Evolutionary conservation across 805 yeast genomes (phyloP).

Genomic region (Ogataea nitratoaversa): DNA sequence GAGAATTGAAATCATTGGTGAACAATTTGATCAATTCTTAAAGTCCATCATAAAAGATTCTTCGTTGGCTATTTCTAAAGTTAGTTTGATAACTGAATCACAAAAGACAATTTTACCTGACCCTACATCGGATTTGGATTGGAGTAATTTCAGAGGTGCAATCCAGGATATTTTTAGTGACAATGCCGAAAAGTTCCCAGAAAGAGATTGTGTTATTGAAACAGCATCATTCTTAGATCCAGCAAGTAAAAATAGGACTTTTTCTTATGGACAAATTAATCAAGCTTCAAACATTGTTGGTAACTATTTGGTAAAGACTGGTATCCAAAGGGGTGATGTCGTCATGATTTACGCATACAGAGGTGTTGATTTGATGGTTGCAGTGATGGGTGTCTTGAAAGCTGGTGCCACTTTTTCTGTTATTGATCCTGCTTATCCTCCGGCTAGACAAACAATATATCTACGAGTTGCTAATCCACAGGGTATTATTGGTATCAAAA

Average conservation of each 20-base stretch:
- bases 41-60: slow-evolving; percentile 35
- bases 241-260: slow-evolving; percentile 55
- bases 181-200: slow-evolving; percentile 82
- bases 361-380: slow-evolving; percentile 94
- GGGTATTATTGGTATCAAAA: slow-evolving; percentile 83
- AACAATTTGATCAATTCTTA: slow-evolving; percentile 62
- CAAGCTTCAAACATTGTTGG: slow-evolving; percentile 93
- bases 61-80: slow-evolving; percentile 47
- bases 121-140: slow-evolving; percentile 82
- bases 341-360: slow-evolving; percentile 98
- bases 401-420: slow-evolving; percentile 99
- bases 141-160: slow-evolving; percentile 90
- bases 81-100: slow-evolving; percentile 63
- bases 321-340: slow-evolving; percentile 86
- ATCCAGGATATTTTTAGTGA: slow-evolving; percentile 92
- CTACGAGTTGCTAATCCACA: slow-evolving; percentile 89
- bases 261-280: slow-evolving; percentile 83
- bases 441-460: slow-evolving; percentile 93
- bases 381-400: slow-evolving; percentile 95
- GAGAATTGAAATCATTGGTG: slow-evolving; percentile 65
- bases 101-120: slow-evolving; percentile 70
- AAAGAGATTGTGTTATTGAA: slow-evolving; percentile 87
- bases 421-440: slow-evolving; percentile 98
- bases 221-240: slow-evolving; percentile 68
- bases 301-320: slow-evolving; percentile 74